These are phyloP conservation scores for Akanthomyces lecanii DNA, from an alignment of 2,329 filamentous ascomycete species.

Conservation along the genomic window DNA sequence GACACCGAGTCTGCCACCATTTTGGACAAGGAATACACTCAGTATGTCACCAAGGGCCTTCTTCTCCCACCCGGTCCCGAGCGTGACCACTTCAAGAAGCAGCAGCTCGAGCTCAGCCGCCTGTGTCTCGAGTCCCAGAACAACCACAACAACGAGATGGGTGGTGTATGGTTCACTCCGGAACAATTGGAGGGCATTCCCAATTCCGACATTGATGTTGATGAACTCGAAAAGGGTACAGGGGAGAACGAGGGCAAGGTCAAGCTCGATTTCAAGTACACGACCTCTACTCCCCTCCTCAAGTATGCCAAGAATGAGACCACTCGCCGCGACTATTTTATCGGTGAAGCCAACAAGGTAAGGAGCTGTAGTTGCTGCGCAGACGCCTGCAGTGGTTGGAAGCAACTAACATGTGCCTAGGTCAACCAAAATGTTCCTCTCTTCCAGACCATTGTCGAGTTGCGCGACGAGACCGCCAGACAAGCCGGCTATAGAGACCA, in stretches of 20 bases:
- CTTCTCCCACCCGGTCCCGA: slow-evolving; percentile 64
- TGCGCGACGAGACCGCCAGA: slow-evolving; percentile 74
- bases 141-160: slow-evolving; percentile 77
- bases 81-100: slow-evolving; percentile 78
- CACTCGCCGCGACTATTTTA: slow-evolving; percentile 63
- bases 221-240: slow-evolving; percentile 65
- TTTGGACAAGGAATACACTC: slow-evolving; percentile 73
- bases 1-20: slow-evolving; percentile 68
- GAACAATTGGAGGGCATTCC: slow-evolving; percentile 74
- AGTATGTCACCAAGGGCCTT: slow-evolving; percentile 72
- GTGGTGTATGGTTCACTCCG: slow-evolving; percentile 72
- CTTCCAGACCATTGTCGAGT: slow-evolving; percentile 69
- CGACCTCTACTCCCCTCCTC: slow-evolving; percentile 70
- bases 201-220: slow-evolving; percentile 60
- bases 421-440: slow-evolving; percentile 67
- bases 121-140: slow-evolving; percentile 73
- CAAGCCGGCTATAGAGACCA: slow-evolving; percentile 74
- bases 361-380: background rate
- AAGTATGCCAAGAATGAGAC: slow-evolving; percentile 72
- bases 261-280: slow-evolving; percentile 78
- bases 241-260: slow-evolving; percentile 69
- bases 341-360: slow-evolving; percentile 76
- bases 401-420: slow-evolving; percentile 25
- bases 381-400: background rate
- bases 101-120: slow-evolving; percentile 74